Evolutionary conservation across 257 asterid species (phyloP), one percentile per base, ranked within the genome.

Genomic region (Galeopsis tetrahit): DNA sequence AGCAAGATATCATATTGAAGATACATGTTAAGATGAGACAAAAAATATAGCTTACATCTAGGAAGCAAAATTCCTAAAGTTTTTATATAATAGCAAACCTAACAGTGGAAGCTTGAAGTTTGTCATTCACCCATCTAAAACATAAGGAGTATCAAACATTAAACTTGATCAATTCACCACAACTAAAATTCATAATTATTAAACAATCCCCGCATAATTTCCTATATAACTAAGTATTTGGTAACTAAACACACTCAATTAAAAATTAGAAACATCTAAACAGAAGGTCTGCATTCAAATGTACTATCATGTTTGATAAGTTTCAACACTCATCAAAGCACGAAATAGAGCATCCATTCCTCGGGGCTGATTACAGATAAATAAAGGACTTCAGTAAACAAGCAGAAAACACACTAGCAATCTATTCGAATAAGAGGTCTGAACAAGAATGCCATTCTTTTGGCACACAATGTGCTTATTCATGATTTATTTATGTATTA

Each of bases 391-490:
- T 71, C 59, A 63, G 39, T 48, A 66, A 46, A 52, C 62, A 60
- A 72, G 40, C 71, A 77, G 61, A 68, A 69, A 74, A 70, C 70
- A 64, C 74, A 66, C 68, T 73, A 43, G 10, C 73, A 70, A 60
- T 70, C 76, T 34, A 66, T 62, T 51, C 8, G 32, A 74, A 80
- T 42, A 62, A 65, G 53, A 35, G 32, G 52, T 39, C 76, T 73
- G 44, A 63, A 74, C 67, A 49, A 14, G 48, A 67, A 70, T 46
- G 80, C 82, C 76, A 74, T 66, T 74, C 82, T 66, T 74, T 70
- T 61, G 81, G 75, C 78, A 49, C 59, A 65, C 62, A 59, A 62
- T 15, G 56, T 42, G 57, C 72, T 71, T 80, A 75, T 76, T 75
- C 33, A 33, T 55, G 13, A 55, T 32, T 69, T 56, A 69, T 63